Conservation (phyloP, 2,329 filamentous ascomycete genomes). For the Ploettnerulaceae sp. region DNA sequence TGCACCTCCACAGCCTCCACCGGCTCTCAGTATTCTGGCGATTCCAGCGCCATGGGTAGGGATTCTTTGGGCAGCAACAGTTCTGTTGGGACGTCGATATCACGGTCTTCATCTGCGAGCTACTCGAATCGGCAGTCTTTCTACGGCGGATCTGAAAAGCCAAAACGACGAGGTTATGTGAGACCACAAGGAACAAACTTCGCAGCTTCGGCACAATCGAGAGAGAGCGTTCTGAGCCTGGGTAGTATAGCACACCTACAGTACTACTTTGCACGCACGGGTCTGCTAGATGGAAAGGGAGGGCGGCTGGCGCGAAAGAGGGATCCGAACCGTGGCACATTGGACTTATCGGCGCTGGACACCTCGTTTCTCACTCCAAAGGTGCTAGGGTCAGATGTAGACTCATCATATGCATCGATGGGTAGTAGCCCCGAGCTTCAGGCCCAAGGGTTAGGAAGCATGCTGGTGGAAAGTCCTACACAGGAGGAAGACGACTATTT, state of each 20-base stretch:
- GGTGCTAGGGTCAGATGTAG: slow-evolving; percentile 45
- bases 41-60: slow-evolving; percentile 39
- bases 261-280: slow-evolving; percentile 96
- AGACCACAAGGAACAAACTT: slow-evolving; percentile 52
- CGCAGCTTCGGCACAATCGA: slow-evolving; percentile 79
- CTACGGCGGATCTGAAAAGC: slow-evolving; percentile 32
- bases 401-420: slow-evolving; percentile 57
- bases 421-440: slow-evolving; percentile 53
- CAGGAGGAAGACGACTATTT: slow-evolving; percentile 45
- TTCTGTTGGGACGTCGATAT: slow-evolving; percentile 45
- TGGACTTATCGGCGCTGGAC: slow-evolving; percentile 54
- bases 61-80: slow-evolving; percentile 48
- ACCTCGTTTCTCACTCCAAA: slow-evolving; percentile 40
- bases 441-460: slow-evolving; percentile 30
- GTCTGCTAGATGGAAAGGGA: slow-evolving; percentile 87
- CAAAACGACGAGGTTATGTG: slow-evolving; percentile 38
- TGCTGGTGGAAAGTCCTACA: slow-evolving; percentile 37
- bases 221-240: slow-evolving; percentile 92
- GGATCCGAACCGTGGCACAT: slow-evolving; percentile 43
- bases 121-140: slow-evolving; percentile 43
- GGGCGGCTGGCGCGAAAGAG: slow-evolving; percentile 75
- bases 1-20: slow-evolving; percentile 54
- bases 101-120: slow-evolving; percentile 61
- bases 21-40: slow-evolving; percentile 45
- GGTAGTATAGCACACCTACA: slow-evolving; percentile 96